phyloP scores from a whole-genome alignment of 441 rosid species.

The Hura crepitans region DNA sequence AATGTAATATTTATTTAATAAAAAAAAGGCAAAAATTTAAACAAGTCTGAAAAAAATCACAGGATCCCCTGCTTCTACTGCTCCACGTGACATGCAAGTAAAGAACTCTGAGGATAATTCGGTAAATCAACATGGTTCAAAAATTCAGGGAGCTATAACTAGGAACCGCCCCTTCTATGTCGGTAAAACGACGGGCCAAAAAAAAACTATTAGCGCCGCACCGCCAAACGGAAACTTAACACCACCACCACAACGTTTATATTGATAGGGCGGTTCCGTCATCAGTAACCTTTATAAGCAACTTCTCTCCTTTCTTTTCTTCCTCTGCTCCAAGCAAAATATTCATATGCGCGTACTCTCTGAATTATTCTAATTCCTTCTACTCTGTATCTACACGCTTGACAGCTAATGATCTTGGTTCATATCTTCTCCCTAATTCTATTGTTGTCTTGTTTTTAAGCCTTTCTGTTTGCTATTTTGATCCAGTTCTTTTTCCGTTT shows the following conservation, averaged over 20 bases:
- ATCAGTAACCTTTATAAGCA: neutral
- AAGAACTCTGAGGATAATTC: neutral
- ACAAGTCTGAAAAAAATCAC: neutral
- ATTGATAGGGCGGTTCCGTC: constrained; percentile 12
- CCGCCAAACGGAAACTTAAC: constrained; percentile 4
- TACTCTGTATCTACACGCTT: neutral
- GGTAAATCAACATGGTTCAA: neutral
- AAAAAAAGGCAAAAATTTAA: too few relatives aligned
- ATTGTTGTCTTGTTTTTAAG: neutral
- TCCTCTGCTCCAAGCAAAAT: constrained; percentile 13
- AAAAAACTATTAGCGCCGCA: constrained; percentile 21
- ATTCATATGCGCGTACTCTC: too few relatives aligned
- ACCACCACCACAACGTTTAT: neutral
- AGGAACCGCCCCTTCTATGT: constrained; percentile 2
- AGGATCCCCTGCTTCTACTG: neutral
- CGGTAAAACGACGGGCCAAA: constrained; percentile 14
- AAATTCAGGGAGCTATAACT: neutral
- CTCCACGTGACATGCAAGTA: neutral
- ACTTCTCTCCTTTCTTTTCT: neutral
- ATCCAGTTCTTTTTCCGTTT: neutral
- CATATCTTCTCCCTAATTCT: neutral
- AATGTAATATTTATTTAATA: too few relatives aligned
- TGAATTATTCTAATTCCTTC: too few relatives aligned
- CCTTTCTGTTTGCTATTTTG: neutral
- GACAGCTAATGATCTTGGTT: too few relatives aligned